These are phyloP conservation scores for Poa pratensis DNA, from an alignment of 176 grass and related monocot species.

Conservation along the genomic window DNA sequence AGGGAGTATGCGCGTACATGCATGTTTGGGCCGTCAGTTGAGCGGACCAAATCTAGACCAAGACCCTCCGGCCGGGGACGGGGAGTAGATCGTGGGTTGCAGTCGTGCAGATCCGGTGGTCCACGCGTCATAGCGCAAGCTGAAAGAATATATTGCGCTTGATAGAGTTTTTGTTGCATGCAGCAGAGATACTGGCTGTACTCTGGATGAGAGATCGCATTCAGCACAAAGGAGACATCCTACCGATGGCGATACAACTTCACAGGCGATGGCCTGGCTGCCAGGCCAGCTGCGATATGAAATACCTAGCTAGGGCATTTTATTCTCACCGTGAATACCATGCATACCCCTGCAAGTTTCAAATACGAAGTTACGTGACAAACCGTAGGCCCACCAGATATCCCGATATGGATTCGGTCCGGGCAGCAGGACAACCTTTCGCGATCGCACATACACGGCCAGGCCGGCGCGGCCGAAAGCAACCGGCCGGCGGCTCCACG, in stretches of 20 bases:
- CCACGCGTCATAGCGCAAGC: neutral
- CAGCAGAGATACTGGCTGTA: neutral
- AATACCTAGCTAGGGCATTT: too few species aligned
- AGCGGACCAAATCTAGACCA: too few species aligned
- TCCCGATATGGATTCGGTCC: neutral
- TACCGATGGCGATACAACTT: neutral
- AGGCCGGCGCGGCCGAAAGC: conserved; percentile 34
- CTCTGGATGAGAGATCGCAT: neutral
- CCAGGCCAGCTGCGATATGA: too few species aligned
- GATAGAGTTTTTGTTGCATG: neutral
- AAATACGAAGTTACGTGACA: too few species aligned
- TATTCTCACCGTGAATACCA: too few species aligned
- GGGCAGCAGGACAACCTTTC: too few species aligned
- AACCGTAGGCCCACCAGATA: too few species aligned
- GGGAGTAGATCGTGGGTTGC: neutral
- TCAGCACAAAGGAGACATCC: neutral
- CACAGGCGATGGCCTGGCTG: neutral
- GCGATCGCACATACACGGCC: too few species aligned
- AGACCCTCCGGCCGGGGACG: too few species aligned
- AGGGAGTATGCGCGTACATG: too few species aligned
- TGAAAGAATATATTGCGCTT: neutral
- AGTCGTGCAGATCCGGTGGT: conserved; percentile 10
- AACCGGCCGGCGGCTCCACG: conserved; percentile 7
- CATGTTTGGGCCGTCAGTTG: too few species aligned
- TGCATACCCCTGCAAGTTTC: too few species aligned